Percentiles rank a stretch among this genome's conserved stretches.
These are phyloP conservation scores for Pyrenopolyporus hunteri DNA, from an alignment of 495 filamentous ascomycete species.

Conservation along the genomic window DNA sequence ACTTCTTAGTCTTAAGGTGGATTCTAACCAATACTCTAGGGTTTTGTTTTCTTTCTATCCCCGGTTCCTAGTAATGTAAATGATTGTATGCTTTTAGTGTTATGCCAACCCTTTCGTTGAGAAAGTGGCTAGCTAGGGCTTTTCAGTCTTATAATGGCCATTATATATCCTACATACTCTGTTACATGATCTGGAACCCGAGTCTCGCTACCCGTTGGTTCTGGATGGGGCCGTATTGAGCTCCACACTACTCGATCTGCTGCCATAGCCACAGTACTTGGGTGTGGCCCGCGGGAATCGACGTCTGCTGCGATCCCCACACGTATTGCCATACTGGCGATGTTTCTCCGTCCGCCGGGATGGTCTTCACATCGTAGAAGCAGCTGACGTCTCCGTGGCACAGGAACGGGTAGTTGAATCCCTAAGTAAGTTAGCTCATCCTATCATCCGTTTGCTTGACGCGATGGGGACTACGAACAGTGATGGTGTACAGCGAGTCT, in stretches of 20 bases:
- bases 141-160: too few relatives aligned
- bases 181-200: background rate
- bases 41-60: too few relatives aligned
- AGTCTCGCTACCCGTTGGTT: background rate
- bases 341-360: constrained; percentile 6
- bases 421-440: constrained; percentile 24
- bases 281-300: constrained; percentile 39
- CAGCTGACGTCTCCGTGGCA: constrained; percentile 46
- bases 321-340: constrained; percentile 43
- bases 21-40: too few relatives aligned
- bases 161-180: too few relatives aligned
- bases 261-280: constrained; percentile 43
- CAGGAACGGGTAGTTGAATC: constrained; percentile 42
- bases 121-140: too few relatives aligned
- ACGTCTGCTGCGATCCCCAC: constrained; percentile 43
- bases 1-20: too few relatives aligned
- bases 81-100: too few relatives aligned
- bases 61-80: too few relatives aligned
- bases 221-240: background rate
- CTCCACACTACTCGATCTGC: background rate
- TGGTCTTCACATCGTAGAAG: constrained; percentile 40
- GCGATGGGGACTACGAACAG: constrained; percentile 4
- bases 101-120: too few relatives aligned
- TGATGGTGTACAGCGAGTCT: constrained; percentile 42
- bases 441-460: background rate